phyloP scores from a whole-genome alignment of 805 yeast genomes.

The Ogataea methylovora region DNA sequence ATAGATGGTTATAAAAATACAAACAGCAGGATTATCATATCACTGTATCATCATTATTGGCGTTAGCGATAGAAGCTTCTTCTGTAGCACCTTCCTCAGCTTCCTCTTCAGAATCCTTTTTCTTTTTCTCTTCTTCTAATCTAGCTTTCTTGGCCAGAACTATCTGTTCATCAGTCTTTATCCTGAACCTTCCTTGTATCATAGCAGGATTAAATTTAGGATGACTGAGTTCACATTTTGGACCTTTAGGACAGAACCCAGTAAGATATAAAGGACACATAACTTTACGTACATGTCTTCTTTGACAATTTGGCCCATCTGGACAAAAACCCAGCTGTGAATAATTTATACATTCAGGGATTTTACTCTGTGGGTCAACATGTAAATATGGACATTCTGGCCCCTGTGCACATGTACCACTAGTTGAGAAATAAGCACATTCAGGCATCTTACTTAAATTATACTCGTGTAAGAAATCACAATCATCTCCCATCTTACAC shows the following conservation, averaged over 20 bases:
- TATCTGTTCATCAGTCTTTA: constrained; percentile 34
- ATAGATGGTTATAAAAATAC: too few relatives aligned
- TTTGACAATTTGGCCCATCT: constrained; percentile 79
- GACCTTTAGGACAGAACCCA: constrained; percentile 92
- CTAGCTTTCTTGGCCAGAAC: constrained; percentile 18
- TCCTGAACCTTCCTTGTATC: constrained; percentile 37
- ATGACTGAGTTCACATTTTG: constrained; percentile 71
- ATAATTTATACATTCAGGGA: constrained; percentile 84
- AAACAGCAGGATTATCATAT: constrained; percentile 4
- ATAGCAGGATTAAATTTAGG: constrained; percentile 56
- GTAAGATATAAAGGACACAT: constrained; percentile 75
- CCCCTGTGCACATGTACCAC: constrained; percentile 82
- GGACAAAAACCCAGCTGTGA: constrained; percentile 82
- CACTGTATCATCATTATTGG: too few relatives aligned
- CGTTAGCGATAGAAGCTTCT: too few relatives aligned
- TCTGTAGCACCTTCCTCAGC: constrained; percentile 1
- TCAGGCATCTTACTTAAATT: constrained; percentile 95
- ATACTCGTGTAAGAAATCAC: constrained; percentile 94
- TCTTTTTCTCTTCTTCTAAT: constrained; percentile 14
- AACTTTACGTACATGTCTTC: constrained; percentile 69
- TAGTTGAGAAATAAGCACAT: constrained; percentile 78
- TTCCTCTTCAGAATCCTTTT: constrained; percentile 4
- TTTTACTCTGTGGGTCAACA: constrained; percentile 79
- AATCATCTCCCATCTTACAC: constrained; percentile 92
- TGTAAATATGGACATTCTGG: constrained; percentile 93